These are phyloP conservation scores for Penicillium simplicissimum DNA, from an alignment of 495 filamentous ascomycete genomes.

Conservation along the genomic window DNA sequence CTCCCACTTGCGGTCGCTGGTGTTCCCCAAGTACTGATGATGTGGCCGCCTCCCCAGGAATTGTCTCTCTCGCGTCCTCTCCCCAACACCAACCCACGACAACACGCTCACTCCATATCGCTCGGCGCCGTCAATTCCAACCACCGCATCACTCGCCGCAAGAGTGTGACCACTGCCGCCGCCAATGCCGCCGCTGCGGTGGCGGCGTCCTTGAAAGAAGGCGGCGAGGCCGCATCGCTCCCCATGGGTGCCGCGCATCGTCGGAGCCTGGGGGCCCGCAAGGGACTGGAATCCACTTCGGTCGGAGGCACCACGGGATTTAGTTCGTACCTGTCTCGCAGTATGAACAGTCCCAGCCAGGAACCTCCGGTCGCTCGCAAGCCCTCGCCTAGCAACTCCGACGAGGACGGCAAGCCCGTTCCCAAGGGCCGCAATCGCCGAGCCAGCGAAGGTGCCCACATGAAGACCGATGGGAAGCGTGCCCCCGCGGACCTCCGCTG, in stretches of 20 bases:
- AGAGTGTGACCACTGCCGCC: conserved; percentile 81
- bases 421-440: conserved; percentile 72
- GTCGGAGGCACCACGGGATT: conserved; percentile 39
- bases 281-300: conserved; percentile 48
- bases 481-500: conserved; percentile 84
- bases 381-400: conserved; percentile 45
- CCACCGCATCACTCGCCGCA: conserved; percentile 87
- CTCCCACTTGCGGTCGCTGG: background rate
- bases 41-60: conserved; percentile 36
- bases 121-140: conserved; percentile 74
- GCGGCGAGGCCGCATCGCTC: conserved; percentile 43
- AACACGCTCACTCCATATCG: conserved; percentile 81
- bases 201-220: conserved; percentile 71
- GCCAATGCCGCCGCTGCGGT: conserved; percentile 75
- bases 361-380: conserved; percentile 54
- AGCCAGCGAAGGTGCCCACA: conserved; percentile 82
- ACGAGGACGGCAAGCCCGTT: conserved; percentile 53
- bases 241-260: conserved; percentile 42
- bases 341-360: conserved; percentile 56
- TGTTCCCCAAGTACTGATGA: conserved; percentile 17
- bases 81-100: conserved; percentile 58
- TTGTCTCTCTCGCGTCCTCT: conserved; percentile 49
- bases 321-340: conserved; percentile 46
- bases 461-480: conserved; percentile 76
- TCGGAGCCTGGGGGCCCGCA: conserved; percentile 48